Percentiles rank a stretch among this genome's conserved stretches.
Evolutionary conservation across 1,139 yeast genomes (phyloP).

Genomic region (Hanseniaspora sp.): DNA sequence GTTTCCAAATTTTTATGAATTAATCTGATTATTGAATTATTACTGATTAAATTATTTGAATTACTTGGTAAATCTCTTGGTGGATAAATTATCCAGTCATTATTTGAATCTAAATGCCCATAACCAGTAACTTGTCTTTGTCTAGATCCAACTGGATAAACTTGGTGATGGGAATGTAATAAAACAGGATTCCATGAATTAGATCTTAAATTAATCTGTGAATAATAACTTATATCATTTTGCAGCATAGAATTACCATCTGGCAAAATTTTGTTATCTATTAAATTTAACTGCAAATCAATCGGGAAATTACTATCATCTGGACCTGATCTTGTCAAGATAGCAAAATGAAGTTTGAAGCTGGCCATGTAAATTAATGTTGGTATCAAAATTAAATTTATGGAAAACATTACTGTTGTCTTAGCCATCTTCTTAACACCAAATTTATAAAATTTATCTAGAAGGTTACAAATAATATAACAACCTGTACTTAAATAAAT

Average conservation of each 20-base stretch:
- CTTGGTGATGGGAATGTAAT: constrained; percentile 58
- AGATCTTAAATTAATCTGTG: constrained; percentile 54
- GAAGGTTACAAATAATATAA: constrained; percentile 68
- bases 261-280: constrained; percentile 38
- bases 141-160: constrained; percentile 61
- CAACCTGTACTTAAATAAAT: constrained; percentile 74
- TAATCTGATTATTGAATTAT: constrained; percentile 49
- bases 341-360: constrained; percentile 69
- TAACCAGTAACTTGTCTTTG: constrained; percentile 71
- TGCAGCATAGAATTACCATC: constrained; percentile 38
- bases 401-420: constrained; percentile 22
- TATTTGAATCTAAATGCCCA: constrained; percentile 60
- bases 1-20: constrained; percentile 43
- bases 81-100: constrained; percentile 48
- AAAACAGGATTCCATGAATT: constrained; percentile 64
- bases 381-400: constrained; percentile 65
- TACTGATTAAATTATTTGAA: constrained; percentile 26
- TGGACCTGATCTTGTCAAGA: constrained; percentile 66
- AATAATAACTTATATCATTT: constrained; percentile 50
- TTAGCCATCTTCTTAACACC: neutral
- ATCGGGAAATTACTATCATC: constrained; percentile 69
- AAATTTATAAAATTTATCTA: constrained; percentile 38
- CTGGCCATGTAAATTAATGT: constrained; percentile 51
- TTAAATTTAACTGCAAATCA: constrained; percentile 55
- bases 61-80: constrained; percentile 31